Base-by-base conservation (phyloP, 257 asterid species). In the Fraxinus cuspidata region DNA sequence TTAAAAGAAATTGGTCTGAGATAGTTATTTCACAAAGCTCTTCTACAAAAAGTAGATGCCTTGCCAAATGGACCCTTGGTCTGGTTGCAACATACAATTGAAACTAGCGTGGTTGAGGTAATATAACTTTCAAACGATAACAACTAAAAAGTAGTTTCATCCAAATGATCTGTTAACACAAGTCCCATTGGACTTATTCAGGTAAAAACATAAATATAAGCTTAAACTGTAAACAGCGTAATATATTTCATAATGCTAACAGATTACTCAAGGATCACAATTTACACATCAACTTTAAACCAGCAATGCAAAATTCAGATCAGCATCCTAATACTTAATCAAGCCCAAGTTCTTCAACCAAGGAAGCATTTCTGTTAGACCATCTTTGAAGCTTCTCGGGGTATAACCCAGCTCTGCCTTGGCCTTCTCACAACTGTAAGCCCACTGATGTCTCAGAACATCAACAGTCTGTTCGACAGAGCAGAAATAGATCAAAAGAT, bases 381-480 rank as follows among this genome's bases (percentile, higher is more conserved):
- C 99, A 79, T 91, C 92, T 81, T 79, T 86, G 89, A 94, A 79
- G 85, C 92, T 89, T 86, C 97, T 86, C 9, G 99, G 97, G 40
- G 83, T 74, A 81, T 94, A 94, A 76, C 83, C 96, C 88, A 94
- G 86, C 88, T 92, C 97, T 71, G 64, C 72, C 83, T 87, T 92
- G 13, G 98, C 97, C 92, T 94, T 94, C 70, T 89, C 94, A 74
- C 94, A 94, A 15, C 81, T 84, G 86, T 91, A 94, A 28, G 97
- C 97, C 97, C 97, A 94, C 74, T 90, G 94, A 85, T 90, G 97
- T 77, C 92, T 79, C 23, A 94, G 89, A 70, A 91, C 89, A 0
- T 78, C 34, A 40, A 86, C 97, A 4, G 87, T 86, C 97, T 94
- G 93, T 80, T 77, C 83, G 75, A 56, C 32, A 68, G 60, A 7